Evolutionary conservation across 148 eudicot genomes (phyloP), one percentile per base, ranked within the genome.

Genomic region (Persicaria tinctoria): DNA sequence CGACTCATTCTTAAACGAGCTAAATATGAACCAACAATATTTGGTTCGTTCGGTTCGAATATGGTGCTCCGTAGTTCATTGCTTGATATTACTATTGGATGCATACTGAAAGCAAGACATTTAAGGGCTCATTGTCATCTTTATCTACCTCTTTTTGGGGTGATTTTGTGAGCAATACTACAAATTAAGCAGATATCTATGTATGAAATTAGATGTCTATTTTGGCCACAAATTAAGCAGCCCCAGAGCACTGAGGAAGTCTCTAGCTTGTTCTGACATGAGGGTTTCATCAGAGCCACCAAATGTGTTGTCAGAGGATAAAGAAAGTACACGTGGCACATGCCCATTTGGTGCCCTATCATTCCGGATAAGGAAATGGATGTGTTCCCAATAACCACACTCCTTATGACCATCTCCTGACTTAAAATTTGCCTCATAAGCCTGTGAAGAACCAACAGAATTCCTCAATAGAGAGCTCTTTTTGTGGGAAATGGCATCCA

Each of bases 401-500:
- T 16, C 47, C 72, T 68, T 46, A 41, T 41, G 41, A 23, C 72
- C 48, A 13, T 44, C 23, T 59, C 62, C 56, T 13, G 5, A 62
- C 14, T 11, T 70, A 50, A 57, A 66, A 73, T 27, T 48, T 50
- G 23, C 7, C 14, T 32, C 54, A 38, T 68, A 70, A 68, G 48
- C 74, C 54, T 27, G 13, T 70, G 75, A 76, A 32, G 66, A 73
- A 57, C 51, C 59, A 76, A 41, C 18, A 49, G 77, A 60, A 78
- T 75, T 66, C 44, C 45, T 38, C 46, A 18, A 5, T 45, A 66
- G 48, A 27, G 55, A 62, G 20, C 18, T 8, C 2, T 32, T 32
- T 32, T 45, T 70, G 57, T 10, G 53, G 51, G 55, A 70, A 80
- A 88, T 89, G 94, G 93, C 96, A 74, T 87, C 96, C 83, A 80